A percentile compares a stretch with the other conserved stretches of the same genome.
These are phyloP conservation scores for Fraxinus albicans DNA, from an alignment of 305 asterid species.

Conservation along the genomic window DNA sequence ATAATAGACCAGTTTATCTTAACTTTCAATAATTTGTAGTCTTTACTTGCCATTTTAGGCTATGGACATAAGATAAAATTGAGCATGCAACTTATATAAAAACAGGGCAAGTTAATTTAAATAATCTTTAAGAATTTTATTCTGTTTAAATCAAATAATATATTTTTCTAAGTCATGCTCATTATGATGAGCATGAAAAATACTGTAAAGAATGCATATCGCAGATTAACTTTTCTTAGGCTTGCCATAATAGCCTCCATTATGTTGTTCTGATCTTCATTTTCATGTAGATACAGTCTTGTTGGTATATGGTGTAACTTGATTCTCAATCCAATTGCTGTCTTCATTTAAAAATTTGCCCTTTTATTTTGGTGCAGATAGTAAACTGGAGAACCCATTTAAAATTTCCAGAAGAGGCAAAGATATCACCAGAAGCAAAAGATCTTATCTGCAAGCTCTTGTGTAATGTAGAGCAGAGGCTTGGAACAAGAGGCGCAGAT, in stretches of 20 bases:
- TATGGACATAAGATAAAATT: background rate
- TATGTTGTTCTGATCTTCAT: background rate
- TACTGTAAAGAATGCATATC: background rate
- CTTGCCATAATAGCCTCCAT: background rate
- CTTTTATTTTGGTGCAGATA: slow-evolving; percentile 50
- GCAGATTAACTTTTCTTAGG: background rate
- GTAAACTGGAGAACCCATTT: slow-evolving; percentile 88
- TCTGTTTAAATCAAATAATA: background rate
- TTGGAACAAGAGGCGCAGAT: slow-evolving; percentile 79
- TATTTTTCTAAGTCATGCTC: background rate
- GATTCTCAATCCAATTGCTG: slow-evolving; percentile 1
- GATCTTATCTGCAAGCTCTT: slow-evolving; percentile 84
- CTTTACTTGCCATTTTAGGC: background rate
- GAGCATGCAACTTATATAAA: slow-evolving; percentile 4
- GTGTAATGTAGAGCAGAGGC: slow-evolving; percentile 89
- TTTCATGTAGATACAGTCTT: background rate
- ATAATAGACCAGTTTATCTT: background rate
- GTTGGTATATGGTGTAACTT: background rate
- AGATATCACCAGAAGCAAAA: slow-evolving; percentile 80
- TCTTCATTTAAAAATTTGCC: background rate
- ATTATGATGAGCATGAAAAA: background rate
- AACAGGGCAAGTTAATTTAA: background rate
- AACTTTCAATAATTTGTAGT: background rate
- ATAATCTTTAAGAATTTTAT: background rate
- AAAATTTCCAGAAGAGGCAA: slow-evolving; percentile 92